phyloP scores from a whole-genome alignment of 179 eudicot genomes.

The Pouteria campechiana region DNA sequence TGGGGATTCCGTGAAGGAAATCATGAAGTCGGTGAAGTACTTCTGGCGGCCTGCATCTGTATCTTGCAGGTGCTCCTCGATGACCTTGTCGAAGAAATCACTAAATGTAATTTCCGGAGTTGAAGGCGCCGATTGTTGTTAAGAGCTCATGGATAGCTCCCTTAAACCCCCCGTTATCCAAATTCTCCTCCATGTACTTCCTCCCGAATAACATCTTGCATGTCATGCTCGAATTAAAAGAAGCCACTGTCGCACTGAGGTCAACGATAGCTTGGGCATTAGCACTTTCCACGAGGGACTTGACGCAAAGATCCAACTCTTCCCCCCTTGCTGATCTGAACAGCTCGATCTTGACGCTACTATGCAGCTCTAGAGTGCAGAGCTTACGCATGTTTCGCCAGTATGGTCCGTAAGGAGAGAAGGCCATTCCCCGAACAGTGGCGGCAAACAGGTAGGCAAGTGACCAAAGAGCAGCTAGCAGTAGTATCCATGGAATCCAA shows the following conservation, averaged over 20 bases:
- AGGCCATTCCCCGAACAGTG: too few relatives aligned
- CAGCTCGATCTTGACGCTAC: slow-evolving; percentile 9
- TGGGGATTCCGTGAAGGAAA: slow-evolving; percentile 7
- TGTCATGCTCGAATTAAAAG: slow-evolving; percentile 8
- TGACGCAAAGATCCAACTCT: slow-evolving; percentile 10
- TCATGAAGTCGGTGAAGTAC: slow-evolving; percentile 25
- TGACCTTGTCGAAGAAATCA: slow-evolving; percentile 17
- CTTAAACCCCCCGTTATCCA: slow-evolving; percentile 23
- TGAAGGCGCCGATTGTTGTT: slow-evolving; percentile 11
- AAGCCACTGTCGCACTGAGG: slow-evolving; percentile 7
- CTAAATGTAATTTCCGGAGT: slow-evolving; percentile 26
- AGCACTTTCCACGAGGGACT: slow-evolving; percentile 3
- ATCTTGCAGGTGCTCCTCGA: slow-evolving; percentile 16
- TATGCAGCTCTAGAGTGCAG: slow-evolving; percentile 20
- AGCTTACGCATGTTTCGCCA: slow-evolving; percentile 34
- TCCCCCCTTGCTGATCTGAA: slow-evolving; percentile 17
- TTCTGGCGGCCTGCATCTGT: slow-evolving; percentile 2
- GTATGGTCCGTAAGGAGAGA: slow-evolving; percentile 22
- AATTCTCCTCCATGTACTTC: slow-evolving; percentile 18
- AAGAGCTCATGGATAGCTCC: slow-evolving; percentile 17
- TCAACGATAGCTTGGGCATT: slow-evolving; percentile 1
- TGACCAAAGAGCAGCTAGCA: too few relatives aligned
- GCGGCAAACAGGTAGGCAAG: too few relatives aligned
- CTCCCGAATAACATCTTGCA: slow-evolving; percentile 30
- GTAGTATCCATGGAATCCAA: too few relatives aligned